Evolutionary conservation across 139 green algal species (phyloP).

Genomic region (Dunaliella sp.): DNA sequence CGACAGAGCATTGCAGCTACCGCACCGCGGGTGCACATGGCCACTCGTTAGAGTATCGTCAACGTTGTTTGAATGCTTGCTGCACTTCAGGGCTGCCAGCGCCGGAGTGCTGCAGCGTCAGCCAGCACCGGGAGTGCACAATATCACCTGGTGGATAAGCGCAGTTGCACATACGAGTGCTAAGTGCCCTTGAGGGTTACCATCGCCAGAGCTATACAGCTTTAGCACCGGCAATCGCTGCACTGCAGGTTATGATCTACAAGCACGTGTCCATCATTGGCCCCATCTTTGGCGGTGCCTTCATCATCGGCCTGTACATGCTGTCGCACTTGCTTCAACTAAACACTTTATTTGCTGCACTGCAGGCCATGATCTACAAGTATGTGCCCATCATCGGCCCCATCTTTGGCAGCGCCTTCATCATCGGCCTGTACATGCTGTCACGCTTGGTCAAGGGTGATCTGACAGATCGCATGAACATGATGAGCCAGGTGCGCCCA

Average conservation of each 20-base stretch:
- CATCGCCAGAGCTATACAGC: too few relatives aligned
- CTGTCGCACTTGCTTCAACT: slow-evolving; percentile 30
- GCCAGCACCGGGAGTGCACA: too few relatives aligned
- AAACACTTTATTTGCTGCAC: background rate
- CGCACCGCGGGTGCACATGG: too few relatives aligned
- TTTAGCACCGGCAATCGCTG: too few relatives aligned
- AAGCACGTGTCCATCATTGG: slow-evolving; percentile 50
- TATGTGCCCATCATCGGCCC: slow-evolving; percentile 52
- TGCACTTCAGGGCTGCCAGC: too few relatives aligned
- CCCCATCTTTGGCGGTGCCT: slow-evolving; percentile 50
- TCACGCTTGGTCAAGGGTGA: slow-evolving; percentile 52
- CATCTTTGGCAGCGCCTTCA: slow-evolving; percentile 53
- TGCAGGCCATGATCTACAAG: slow-evolving; percentile 44
- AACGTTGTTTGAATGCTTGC: too few relatives aligned
- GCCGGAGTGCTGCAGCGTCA: too few relatives aligned
- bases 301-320: slow-evolving; percentile 62
- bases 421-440: slow-evolving; percentile 58
- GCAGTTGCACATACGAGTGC: background rate
- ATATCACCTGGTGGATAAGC: background rate
- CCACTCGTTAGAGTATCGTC: too few relatives aligned
- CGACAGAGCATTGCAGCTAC: too few relatives aligned
- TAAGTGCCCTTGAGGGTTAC: too few relatives aligned
- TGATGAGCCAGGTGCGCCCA: slow-evolving; percentile 40
- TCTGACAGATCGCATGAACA: slow-evolving; percentile 55
- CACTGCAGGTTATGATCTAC: slow-evolving; percentile 39